Evolutionary conservation across 2,329 filamentous ascomycete genomes (phyloP).

Genomic region (Fusarium papillatum): DNA sequence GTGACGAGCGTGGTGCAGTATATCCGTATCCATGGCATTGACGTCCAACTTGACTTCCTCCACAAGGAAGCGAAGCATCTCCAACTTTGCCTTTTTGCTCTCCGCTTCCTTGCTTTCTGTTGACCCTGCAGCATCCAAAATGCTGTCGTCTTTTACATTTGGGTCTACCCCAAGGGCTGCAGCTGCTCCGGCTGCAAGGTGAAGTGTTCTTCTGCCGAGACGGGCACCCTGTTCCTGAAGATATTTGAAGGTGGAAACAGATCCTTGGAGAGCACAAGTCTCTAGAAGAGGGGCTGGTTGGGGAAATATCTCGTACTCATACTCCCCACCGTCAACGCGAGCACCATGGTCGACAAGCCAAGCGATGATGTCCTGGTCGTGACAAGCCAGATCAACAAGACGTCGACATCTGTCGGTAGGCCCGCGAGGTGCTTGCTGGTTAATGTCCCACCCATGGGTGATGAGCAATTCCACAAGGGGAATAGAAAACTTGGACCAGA

Average conservation of each 20-base stretch:
- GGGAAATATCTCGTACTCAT: neutral
- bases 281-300: neutral
- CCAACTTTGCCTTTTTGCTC: neutral
- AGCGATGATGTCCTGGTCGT: slow-evolving; percentile 3
- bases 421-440: neutral
- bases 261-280: neutral
- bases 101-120: neutral
- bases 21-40: neutral
- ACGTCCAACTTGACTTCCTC: slow-evolving; percentile 7
- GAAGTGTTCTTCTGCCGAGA: neutral
- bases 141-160: neutral
- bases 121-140: too few relatives aligned
- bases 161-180: neutral
- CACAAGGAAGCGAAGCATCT: slow-evolving; percentile 18
- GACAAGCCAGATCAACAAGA: slow-evolving; percentile 15
- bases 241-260: neutral
- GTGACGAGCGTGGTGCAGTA: neutral
- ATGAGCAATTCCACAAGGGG: slow-evolving; percentile 12
- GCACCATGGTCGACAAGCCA: slow-evolving; percentile 25
- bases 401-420: neutral
- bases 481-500: slow-evolving; percentile 9
- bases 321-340: slow-evolving; percentile 7
- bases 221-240: neutral
- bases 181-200: neutral
- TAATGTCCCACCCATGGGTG: slow-evolving; percentile 20